Conservation (phyloP, 768 basidiomycete species). For the Sporobolomyces pararoseus region DNA sequence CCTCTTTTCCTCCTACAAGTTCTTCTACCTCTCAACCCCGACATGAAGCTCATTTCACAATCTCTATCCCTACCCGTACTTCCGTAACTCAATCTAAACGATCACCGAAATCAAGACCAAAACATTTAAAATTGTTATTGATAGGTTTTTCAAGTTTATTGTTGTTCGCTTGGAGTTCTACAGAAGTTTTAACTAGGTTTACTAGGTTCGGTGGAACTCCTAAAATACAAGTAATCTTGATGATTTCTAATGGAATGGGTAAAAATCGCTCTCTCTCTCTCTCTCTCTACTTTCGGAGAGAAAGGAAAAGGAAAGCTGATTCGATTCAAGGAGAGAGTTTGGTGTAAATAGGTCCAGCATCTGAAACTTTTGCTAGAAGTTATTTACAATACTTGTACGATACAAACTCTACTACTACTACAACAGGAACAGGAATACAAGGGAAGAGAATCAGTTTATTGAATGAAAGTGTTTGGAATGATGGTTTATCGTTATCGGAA, state of each 20-base stretch:
- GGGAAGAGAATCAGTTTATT: background rate
- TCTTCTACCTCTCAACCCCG: background rate
- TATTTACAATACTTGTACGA: conserved; percentile 16
- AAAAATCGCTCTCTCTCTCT: background rate
- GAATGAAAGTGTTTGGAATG: conserved; percentile 18
- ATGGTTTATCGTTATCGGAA: too few species aligned
- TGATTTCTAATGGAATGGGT: conserved; percentile 38
- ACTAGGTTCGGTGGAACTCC: conserved; percentile 10
- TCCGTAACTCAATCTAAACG: background rate
- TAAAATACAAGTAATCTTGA: conserved; percentile 25
- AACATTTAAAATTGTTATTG: background rate
- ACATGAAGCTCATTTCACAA: background rate
- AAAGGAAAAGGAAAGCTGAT: background rate
- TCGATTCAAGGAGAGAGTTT: background rate
- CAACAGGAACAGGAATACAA: background rate
- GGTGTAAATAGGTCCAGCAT: conserved; percentile 32
- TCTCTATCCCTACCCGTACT: conserved; percentile 15
- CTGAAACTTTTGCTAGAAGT: conserved; percentile 23
- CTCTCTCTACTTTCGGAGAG: too few species aligned
- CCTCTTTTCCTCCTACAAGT: background rate
- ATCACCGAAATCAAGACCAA: background rate
- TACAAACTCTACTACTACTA: conserved; percentile 3
- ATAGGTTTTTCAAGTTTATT: conserved; percentile 9
- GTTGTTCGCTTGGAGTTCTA: background rate
- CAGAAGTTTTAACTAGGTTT: background rate